A percentile compares a stretch with the other conserved stretches of the same genome.
These are phyloP conservation scores for Mortierella hygrophila DNA, from an alignment of 192 early-diverging fungal species.

Conservation along the genomic window DNA sequence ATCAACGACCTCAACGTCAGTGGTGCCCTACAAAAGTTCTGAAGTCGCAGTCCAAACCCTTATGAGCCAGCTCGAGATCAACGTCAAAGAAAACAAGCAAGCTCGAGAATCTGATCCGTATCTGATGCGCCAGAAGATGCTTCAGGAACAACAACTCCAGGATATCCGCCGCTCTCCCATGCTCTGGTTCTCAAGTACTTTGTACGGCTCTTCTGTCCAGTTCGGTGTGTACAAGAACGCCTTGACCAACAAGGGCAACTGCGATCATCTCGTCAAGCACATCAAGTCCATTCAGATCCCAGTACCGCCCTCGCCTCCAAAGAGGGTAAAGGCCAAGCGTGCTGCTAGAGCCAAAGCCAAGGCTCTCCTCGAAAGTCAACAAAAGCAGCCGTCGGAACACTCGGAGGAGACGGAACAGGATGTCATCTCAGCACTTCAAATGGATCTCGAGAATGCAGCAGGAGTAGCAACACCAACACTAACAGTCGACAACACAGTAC, in stretches of 20 bases:
- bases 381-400: neutral
- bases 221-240: slow-evolving; percentile 57
- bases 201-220: slow-evolving; percentile 19
- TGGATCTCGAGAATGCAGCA: neutral
- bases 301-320: neutral
- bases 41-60: neutral
- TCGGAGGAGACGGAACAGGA: slow-evolving; percentile 1
- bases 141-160: slow-evolving; percentile 14
- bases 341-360: slow-evolving; percentile 16
- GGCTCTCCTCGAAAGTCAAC: neutral
- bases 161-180: slow-evolving; percentile 6
- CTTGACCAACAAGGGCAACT: slow-evolving; percentile 6
- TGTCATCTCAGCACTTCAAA: neutral
- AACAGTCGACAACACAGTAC: neutral
- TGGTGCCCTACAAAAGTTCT: slow-evolving; percentile 1
- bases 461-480: neutral
- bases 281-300: slow-evolving; percentile 12
- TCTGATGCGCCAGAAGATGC: neutral
- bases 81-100: neutral
- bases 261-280: neutral
- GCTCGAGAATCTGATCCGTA: neutral
- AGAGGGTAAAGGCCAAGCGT: slow-evolving; percentile 7
- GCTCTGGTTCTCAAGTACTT: slow-evolving; percentile 50
- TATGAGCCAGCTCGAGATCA: slow-evolving; percentile 15
- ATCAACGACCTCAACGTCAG: neutral